Percentiles rank a stretch among this genome's conserved stretches.
phyloP scores from a whole-genome alignment of 495 filamentous ascomycete genomes.

The Achaetomiella virescens region DNA sequence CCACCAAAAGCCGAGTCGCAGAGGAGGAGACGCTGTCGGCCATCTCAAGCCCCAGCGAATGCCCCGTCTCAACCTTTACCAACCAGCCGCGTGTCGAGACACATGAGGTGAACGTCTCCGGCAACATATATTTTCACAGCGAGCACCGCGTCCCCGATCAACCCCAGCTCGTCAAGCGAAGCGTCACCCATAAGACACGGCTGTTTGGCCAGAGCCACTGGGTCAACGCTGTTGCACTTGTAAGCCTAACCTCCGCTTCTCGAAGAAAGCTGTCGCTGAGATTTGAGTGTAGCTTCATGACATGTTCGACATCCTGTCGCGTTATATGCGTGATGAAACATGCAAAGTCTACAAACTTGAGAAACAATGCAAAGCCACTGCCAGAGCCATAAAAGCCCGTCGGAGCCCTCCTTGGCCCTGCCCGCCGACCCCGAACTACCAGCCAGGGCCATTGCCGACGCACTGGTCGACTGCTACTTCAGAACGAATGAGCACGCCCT shows the following conservation, averaged over 20 bases:
- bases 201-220: constrained; percentile 54
- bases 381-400: constrained; percentile 18
- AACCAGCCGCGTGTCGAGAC: constrained; percentile 13
- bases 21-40: neutral
- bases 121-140: constrained; percentile 13
- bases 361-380: constrained; percentile 28
- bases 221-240: constrained; percentile 39
- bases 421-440: constrained; percentile 32
- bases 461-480: constrained; percentile 42
- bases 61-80: constrained; percentile 20
- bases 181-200: constrained; percentile 48
- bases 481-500: constrained; percentile 42
- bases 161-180: constrained; percentile 22
- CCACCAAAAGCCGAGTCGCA: neutral
- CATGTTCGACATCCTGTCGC: constrained; percentile 23
- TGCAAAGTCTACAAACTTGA: neutral
- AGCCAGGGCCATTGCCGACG: constrained; percentile 40
- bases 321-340: neutral
- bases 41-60: constrained; percentile 27
- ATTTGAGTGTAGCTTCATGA: constrained; percentile 25
- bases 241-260: constrained; percentile 20
- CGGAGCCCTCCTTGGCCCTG: constrained; percentile 17
- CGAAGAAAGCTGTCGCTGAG: constrained; percentile 2
- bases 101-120: neutral
- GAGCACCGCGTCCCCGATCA: constrained; percentile 20